Evolutionary conservation across 1,284 basidiomycete genomes (phyloP).

Genomic region (Pseudozyma flocculosa): DNA sequence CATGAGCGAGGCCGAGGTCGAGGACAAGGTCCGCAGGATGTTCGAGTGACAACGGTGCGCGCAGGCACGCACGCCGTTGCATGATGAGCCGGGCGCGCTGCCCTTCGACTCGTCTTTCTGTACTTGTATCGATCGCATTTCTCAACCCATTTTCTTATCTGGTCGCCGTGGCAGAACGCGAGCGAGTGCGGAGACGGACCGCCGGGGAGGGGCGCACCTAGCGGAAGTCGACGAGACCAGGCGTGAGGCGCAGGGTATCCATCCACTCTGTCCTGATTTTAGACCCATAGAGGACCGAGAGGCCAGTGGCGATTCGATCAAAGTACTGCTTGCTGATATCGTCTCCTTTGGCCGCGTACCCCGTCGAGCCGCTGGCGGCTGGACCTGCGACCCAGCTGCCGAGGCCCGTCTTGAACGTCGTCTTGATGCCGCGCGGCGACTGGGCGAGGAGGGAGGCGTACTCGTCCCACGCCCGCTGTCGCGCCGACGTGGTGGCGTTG

Average conservation of each 20-base stretch:
- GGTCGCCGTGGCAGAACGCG: too few species aligned
- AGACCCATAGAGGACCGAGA: slow-evolving; percentile 42
- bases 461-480: background rate
- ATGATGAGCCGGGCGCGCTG: too few species aligned
- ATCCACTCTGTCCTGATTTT: slow-evolving; percentile 29
- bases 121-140: slow-evolving; percentile 12
- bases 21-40: slow-evolving; percentile 35
- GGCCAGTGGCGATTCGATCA: slow-evolving; percentile 29
- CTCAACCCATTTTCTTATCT: background rate
- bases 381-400: slow-evolving; percentile 57
- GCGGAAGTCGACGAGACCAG: slow-evolving; percentile 53
- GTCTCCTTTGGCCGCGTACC: slow-evolving; percentile 44
- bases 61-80: too few species aligned
- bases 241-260: slow-evolving; percentile 23
- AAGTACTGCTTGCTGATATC: slow-evolving; percentile 49
- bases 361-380: slow-evolving; percentile 33
- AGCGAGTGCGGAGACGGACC: too few species aligned
- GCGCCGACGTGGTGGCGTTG: too few species aligned
- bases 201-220: background rate
- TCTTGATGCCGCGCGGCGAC: slow-evolving; percentile 4
- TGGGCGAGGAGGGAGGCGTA: background rate
- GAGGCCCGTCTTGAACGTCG: slow-evolving; percentile 31
- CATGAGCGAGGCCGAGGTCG: slow-evolving; percentile 43
- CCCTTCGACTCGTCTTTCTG: background rate
- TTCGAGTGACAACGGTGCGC: slow-evolving; percentile 22